Percentiles rank a stretch among this genome's conserved stretches.
Conservation (phyloP, 495 filamentous ascomycete genomes). For the Xylaria venustula region DNA sequence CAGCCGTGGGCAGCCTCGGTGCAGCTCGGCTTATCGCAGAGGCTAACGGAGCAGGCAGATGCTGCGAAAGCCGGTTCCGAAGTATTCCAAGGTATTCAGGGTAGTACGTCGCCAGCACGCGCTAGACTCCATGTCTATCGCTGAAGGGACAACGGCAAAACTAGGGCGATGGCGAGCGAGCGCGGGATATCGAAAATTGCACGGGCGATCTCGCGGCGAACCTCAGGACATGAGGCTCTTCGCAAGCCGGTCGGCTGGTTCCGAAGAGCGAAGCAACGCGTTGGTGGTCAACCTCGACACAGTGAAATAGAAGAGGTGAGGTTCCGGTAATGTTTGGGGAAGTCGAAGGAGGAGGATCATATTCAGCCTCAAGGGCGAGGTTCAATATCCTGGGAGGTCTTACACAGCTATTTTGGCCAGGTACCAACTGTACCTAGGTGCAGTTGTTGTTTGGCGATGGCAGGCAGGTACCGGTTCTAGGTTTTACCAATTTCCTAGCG, state of each 20-base stretch:
- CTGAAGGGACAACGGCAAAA: constrained; percentile 5
- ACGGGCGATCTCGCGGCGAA: background rate
- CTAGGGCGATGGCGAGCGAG: background rate
- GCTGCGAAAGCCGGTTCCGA: background rate
- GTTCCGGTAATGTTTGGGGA: background rate
- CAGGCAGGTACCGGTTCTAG: too few species aligned
- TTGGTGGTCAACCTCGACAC: background rate
- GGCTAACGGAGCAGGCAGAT: constrained; percentile 10
- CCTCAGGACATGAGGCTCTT: background rate
- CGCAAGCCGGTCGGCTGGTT: background rate
- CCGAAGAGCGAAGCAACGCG: background rate
- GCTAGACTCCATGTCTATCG: constrained; percentile 34
- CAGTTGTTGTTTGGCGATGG: too few species aligned
- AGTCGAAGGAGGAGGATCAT: background rate
- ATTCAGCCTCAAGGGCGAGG: background rate
- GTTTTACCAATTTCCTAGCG: too few species aligned
- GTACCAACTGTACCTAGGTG: too few species aligned
- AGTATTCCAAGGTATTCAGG: constrained; percentile 19
- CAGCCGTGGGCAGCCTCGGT: background rate
- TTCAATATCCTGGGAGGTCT: background rate
- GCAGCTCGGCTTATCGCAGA: constrained; percentile 12
- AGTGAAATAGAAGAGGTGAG: background rate
- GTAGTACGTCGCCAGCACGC: constrained; percentile 30
- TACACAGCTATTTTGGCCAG: too few species aligned
- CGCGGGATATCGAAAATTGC: background rate